These are phyloP conservation scores for Veloboletus limbatus DNA, from an alignment of 1,284 basidiomycete genomes.

Conservation along the genomic window DNA sequence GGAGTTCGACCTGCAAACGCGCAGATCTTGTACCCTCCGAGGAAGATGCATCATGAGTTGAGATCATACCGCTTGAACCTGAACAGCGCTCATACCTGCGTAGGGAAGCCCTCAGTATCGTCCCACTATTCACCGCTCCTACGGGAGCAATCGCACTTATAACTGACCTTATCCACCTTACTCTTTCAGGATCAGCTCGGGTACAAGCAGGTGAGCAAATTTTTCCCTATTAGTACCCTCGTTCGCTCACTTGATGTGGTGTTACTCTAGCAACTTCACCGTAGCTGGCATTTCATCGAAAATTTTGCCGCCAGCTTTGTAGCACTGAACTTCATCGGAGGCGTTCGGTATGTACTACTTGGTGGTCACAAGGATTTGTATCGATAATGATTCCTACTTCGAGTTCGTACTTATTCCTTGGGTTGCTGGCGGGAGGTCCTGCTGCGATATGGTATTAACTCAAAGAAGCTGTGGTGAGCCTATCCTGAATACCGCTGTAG, in stretches of 20 bases:
- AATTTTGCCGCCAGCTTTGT: constrained; percentile 84
- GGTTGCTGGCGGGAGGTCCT: constrained; percentile 79
- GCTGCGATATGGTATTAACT: constrained; percentile 67
- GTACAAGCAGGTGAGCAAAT: constrained; percentile 67
- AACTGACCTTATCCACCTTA: constrained; percentile 46
- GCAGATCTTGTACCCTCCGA: constrained; percentile 19
- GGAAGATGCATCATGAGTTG: constrained; percentile 56
- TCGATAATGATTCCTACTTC: not conserved
- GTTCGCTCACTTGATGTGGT: constrained; percentile 4
- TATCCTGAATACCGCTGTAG: constrained; percentile 36
- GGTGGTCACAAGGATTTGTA: constrained; percentile 8
- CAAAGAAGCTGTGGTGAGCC: not conserved
- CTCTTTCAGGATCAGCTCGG: constrained; percentile 65
- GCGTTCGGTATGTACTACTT: constrained; percentile 54
- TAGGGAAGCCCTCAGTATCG: constrained; percentile 85
- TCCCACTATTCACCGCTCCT: constrained; percentile 42
- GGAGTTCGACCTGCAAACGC: constrained; percentile 16
- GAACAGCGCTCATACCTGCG: constrained; percentile 94
- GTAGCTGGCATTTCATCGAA: constrained; percentile 76
- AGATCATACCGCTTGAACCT: constrained; percentile 95
- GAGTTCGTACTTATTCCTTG: constrained; percentile 77
- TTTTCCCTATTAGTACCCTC: not conserved
- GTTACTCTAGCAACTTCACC: constrained; percentile 69
- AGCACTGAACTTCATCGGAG: constrained; percentile 82
- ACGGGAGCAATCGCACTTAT: constrained; percentile 37